Conservation (phyloP, 306 rosid species). For the Dalbergia oliveri region DNA sequence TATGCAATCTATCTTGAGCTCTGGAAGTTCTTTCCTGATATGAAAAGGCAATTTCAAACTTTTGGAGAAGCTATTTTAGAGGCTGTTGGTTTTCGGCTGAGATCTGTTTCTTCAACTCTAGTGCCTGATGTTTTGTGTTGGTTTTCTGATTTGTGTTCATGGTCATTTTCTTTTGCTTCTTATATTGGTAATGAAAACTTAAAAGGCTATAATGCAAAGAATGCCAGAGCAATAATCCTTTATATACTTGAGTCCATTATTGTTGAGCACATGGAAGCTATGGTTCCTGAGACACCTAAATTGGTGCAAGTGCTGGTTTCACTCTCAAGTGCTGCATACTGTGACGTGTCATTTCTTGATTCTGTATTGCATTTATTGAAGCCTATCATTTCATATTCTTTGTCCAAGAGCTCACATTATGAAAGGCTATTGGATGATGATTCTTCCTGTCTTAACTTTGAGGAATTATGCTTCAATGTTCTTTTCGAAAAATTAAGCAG, state of each 20-base stretch:
- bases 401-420: slow-evolving; percentile 70
- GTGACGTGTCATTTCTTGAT: slow-evolving; percentile 91
- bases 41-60: slow-evolving; percentile 76
- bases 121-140: slow-evolving; percentile 90
- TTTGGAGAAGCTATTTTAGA: slow-evolving; percentile 90
- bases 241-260: slow-evolving; percentile 83
- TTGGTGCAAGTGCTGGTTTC: slow-evolving; percentile 82
- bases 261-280: slow-evolving; percentile 89
- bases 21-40: slow-evolving; percentile 78
- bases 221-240: slow-evolving; percentile 86
- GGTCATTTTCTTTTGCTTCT: slow-evolving; percentile 73
- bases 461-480: slow-evolving; percentile 84
- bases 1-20: slow-evolving; percentile 83
- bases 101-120: slow-evolving; percentile 74
- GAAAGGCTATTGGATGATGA: slow-evolving; percentile 68
- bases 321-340: slow-evolving; percentile 77
- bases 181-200: slow-evolving; percentile 52
- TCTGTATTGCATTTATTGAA: slow-evolving; percentile 74
- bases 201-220: slow-evolving; percentile 85
- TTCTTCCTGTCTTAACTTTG: slow-evolving; percentile 79
- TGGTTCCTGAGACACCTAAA: slow-evolving; percentile 91
- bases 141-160: slow-evolving; percentile 84
- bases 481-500: slow-evolving; percentile 67
- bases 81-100: slow-evolving; percentile 91
- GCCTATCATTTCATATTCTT: slow-evolving; percentile 88